Evolutionary conservation across 371 early-diverging fungal genomes (phyloP), one percentile per base, ranked within the genome.

Genomic region (Rhizopus microsporus): DNA sequence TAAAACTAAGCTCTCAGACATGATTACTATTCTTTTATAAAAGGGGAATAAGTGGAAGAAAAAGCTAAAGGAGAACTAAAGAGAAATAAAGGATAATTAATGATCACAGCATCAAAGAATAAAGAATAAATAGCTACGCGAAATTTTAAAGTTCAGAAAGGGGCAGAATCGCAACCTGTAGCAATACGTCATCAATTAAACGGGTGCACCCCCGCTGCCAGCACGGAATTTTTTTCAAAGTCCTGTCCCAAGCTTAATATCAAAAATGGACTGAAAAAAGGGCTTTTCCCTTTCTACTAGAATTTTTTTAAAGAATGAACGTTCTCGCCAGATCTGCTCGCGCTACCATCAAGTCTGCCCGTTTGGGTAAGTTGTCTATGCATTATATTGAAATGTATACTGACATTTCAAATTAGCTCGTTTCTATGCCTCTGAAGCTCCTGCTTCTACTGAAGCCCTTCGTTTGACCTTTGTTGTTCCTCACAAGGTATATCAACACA

Each of bases 381-480:
- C 15, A 4, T 45, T 44, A n/a, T 29, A 40, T 30, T 29, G 5
- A 32, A 38, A 16, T 16, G 16, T 39, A 12, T 23, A 29, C 23
- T 29, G 35, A 48, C 15, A 12, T 23, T 45, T 50, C 45, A 8
- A 15, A 43, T 31, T 69, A 86, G 87, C 76, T 67, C 83, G 91
- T 71, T 73, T 72, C 67, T 92, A 91, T 63, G 93, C 93, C 55
- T 83, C 87, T 45, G 92, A 92, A 68, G 83, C 90, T 35, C 74
- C 80, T 33, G 83, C 76, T 65, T 75, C 81, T 34, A 62, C 79
- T 44, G 92, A 90, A 59, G 91, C 90, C 78, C 87, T 97, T 57
- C 81, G 86, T 57, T 80, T 97, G 72, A 95, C 88, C 81, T 93
- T 97, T 68, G 92, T 84, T 57, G 82, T 91, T 45, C 97, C 97